phyloP scores from a whole-genome alignment of 2,329 filamentous ascomycete species.

The Sclerotinia glacialis region DNA sequence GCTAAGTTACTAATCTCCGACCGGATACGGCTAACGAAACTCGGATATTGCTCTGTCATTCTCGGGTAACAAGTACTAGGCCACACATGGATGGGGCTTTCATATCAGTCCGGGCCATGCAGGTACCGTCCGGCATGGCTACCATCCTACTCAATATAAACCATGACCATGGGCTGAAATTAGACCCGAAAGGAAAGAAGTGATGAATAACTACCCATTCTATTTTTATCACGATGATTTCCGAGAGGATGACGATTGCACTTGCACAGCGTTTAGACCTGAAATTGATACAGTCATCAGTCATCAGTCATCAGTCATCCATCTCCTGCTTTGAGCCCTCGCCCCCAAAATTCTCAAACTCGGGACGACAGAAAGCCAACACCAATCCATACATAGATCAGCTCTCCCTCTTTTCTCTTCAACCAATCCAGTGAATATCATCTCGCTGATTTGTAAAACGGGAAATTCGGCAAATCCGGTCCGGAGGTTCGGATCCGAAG shows the following conservation, averaged over 20 bases:
- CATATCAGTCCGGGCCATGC: too few species aligned
- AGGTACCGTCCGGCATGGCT: too few species aligned
- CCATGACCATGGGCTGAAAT: not conserved
- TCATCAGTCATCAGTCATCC: too few species aligned
- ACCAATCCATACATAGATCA: not conserved
- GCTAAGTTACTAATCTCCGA: not conserved
- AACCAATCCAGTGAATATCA: too few species aligned
- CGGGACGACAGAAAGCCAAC: not conserved
- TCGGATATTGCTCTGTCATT: not conserved
- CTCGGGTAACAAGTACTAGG: too few species aligned
- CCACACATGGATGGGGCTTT: too few species aligned
- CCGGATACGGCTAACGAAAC: not conserved
- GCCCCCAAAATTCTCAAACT: not conserved
- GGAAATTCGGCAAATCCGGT: conserved; percentile 6
- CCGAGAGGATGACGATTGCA: too few species aligned
- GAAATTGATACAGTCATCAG: too few species aligned
- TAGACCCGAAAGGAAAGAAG: not conserved
- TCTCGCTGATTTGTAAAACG: not conserved
- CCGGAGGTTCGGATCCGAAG: not conserved
- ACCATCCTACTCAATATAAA: too few species aligned
- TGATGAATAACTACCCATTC: not conserved
- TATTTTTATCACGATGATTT: too few species aligned
- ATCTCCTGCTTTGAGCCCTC: not conserved
- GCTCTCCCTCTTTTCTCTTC: too few species aligned
- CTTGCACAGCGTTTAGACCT: too few species aligned